These are phyloP conservation scores for Hypoxylon sp. DNA, from an alignment of 2,329 filamentous ascomycete genomes.

Conservation along the genomic window DNA sequence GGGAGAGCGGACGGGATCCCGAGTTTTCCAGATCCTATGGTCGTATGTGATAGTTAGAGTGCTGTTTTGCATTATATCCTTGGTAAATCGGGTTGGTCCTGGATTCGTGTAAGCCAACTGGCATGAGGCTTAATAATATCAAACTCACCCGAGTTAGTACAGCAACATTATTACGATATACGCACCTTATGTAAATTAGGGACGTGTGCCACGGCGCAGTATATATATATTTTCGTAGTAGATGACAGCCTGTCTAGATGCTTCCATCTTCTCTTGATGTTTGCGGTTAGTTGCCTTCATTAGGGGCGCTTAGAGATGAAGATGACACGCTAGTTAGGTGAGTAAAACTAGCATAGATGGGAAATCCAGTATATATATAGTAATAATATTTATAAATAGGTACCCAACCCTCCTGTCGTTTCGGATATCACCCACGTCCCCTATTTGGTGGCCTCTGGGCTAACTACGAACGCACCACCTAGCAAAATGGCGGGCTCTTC, in stretches of 20 bases:
- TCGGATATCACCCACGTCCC: not conserved
- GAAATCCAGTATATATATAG: not conserved
- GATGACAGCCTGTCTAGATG: not conserved
- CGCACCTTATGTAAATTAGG: too few relatives aligned
- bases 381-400: too few relatives aligned
- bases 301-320: not conserved
- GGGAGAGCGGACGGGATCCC: not conserved
- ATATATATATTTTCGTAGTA: too few relatives aligned
- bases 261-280: not conserved
- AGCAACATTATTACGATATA: too few relatives aligned
- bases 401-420: too few relatives aligned
- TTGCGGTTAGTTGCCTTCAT: not conserved
- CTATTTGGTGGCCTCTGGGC: conserved; percentile 14
- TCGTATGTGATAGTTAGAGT: not conserved
- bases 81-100: not conserved
- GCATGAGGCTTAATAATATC: not conserved
- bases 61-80: not conserved
- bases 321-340: not conserved
- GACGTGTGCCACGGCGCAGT: too few relatives aligned
- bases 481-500: conserved; percentile 84
- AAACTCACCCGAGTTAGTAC: too few relatives aligned
- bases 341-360: not conserved
- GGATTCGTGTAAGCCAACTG: not conserved
- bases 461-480: conserved; percentile 76
- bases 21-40: not conserved